Conservation (phyloP, 2,329 filamentous ascomycete genomes). For the Sordariomycetes sp. region DNA sequence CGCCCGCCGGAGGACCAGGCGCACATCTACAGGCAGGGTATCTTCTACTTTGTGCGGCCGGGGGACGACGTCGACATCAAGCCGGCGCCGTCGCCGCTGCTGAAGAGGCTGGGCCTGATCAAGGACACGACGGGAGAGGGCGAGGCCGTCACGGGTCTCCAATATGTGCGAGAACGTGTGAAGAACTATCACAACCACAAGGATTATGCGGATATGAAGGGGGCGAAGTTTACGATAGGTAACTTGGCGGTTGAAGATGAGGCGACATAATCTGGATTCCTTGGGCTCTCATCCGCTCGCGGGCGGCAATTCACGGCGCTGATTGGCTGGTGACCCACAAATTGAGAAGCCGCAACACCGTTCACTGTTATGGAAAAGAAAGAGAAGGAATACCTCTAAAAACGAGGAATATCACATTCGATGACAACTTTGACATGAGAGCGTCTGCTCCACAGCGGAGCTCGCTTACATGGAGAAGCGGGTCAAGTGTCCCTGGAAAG, state of each 20-base stretch:
- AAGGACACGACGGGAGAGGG: constrained; percentile 13
- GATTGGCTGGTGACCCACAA: too few relatives aligned
- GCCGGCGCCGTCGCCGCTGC: constrained; percentile 16
- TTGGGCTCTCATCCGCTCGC: too few relatives aligned
- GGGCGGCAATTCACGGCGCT: too few relatives aligned
- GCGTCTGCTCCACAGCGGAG: too few relatives aligned
- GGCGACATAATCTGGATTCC: constrained; percentile 13
- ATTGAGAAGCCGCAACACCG: too few relatives aligned
- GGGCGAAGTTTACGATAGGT: constrained; percentile 25
- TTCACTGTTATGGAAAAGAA: too few relatives aligned
- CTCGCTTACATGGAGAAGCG: too few relatives aligned
- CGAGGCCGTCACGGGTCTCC: constrained; percentile 21
- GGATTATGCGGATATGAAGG: constrained; percentile 25
- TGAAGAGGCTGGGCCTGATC: constrained; percentile 15
- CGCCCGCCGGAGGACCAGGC: constrained; percentile 21
- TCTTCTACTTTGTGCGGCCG: constrained; percentile 25
- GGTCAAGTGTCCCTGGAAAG: too few relatives aligned
- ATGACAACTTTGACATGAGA: too few relatives aligned
- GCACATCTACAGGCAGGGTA: constrained; percentile 17
- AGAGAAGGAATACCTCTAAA: too few relatives aligned
- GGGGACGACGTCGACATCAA: constrained; percentile 18
- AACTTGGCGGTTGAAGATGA: constrained; percentile 28
- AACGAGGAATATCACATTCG: too few relatives aligned
- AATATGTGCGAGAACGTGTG: constrained; percentile 28
- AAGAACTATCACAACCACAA: constrained; percentile 26